Percentiles rank a stretch among this genome's conserved stretches.
Evolutionary conservation across 1,284 basidiomycete species (phyloP).

Genomic region (Porodaedalea pini): DNA sequence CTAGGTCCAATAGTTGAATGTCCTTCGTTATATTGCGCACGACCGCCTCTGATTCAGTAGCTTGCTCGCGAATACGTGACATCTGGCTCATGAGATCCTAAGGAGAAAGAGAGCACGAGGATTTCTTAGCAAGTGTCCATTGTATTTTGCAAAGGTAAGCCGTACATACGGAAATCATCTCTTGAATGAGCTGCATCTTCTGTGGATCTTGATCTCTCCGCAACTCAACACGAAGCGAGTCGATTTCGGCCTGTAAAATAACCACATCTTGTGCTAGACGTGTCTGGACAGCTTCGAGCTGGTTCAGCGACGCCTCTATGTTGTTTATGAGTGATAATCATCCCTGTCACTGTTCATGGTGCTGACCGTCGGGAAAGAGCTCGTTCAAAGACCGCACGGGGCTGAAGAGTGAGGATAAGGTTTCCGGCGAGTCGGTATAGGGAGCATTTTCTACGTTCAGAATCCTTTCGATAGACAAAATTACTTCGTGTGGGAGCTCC

Average conservation of each 20-base stretch:
- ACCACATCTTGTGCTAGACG: conserved; percentile 58
- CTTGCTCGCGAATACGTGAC: conserved; percentile 91
- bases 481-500: conserved; percentile 61
- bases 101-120: conserved; percentile 1
- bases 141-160: conserved; percentile 8
- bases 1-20: conserved; percentile 91
- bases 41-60: conserved; percentile 92
- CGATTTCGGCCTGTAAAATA: conserved; percentile 71
- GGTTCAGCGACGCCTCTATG: conserved; percentile 63
- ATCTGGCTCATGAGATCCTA: conserved; percentile 92
- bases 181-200: conserved; percentile 84
- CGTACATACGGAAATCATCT: conserved; percentile 81
- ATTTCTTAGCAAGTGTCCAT: conserved; percentile 7
- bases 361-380: conserved; percentile 73
- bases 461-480: conserved; percentile 64
- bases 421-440: conserved; percentile 51
- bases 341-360: conserved; percentile 4
- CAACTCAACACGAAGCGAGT: conserved; percentile 62
- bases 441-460: conserved; percentile 49
- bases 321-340: not conserved
- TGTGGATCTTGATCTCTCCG: conserved; percentile 76
- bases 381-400: conserved; percentile 60
- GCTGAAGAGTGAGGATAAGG: conserved; percentile 54
- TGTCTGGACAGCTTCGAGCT: conserved; percentile 59
- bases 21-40: conserved; percentile 95